These are phyloP conservation scores for Cryoendolithus antarcticus DNA, from an alignment of 2,329 filamentous ascomycete genomes.

Conservation along the genomic window DNA sequence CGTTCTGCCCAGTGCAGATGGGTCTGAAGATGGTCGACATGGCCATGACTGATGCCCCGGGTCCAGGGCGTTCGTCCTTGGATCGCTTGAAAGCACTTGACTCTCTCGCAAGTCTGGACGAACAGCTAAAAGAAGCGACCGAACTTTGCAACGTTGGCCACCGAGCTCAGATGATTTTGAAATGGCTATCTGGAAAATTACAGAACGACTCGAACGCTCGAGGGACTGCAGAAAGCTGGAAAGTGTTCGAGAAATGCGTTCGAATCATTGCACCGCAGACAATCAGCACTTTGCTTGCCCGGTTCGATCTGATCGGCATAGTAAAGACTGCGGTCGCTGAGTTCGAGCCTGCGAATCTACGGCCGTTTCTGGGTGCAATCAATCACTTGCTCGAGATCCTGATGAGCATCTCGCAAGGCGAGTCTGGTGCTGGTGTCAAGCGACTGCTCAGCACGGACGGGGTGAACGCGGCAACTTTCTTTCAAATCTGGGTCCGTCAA, in stretches of 20 bases:
- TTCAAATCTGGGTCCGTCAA: slow-evolving; percentile 12
- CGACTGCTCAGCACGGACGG: slow-evolving; percentile 13
- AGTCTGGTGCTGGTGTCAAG: slow-evolving; percentile 12
- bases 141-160: slow-evolving; percentile 19
- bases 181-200: slow-evolving; percentile 53
- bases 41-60: slow-evolving; percentile 17
- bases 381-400: slow-evolving; percentile 1
- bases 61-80: slow-evolving; percentile 21
- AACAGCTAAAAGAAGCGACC: slow-evolving; percentile 17
- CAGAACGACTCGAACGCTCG: slow-evolving; percentile 33
- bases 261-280: slow-evolving; percentile 54
- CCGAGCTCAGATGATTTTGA: slow-evolving; percentile 48
- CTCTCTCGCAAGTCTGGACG: slow-evolving; percentile 11
- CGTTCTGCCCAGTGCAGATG: too few species aligned
- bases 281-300: slow-evolving; percentile 53
- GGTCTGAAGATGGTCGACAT: slow-evolving; percentile 3
- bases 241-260: slow-evolving; percentile 48
- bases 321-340: background rate
- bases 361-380: background rate
- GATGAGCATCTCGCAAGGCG: slow-evolving; percentile 6
- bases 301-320: slow-evolving; percentile 2
- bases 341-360: background rate
- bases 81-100: slow-evolving; percentile 29
- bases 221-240: slow-evolving; percentile 39
- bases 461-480: slow-evolving; percentile 12